Evolutionary conservation across 441 rosid genomes (phyloP), one percentile per base, ranked within the genome.

Genomic region (Euphorbia neoarborescens): DNA sequence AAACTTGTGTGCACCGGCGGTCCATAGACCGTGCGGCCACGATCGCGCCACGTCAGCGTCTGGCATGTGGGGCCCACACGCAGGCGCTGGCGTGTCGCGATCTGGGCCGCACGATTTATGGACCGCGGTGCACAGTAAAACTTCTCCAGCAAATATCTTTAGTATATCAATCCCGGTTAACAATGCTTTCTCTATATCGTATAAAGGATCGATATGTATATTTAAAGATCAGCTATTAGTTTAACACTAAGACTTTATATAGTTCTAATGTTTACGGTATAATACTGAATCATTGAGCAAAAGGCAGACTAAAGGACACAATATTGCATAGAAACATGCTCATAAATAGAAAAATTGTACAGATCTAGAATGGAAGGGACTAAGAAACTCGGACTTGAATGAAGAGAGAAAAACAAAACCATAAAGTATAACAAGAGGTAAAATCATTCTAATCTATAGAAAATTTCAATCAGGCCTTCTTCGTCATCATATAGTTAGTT

Each of bases 111-210:
- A n/a, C n/a, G n/a, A n/a, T n/a, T n/a, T n/a, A n/a, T n/a, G n/a
- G n/a, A n/a, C n/a, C n/a, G n/a, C n/a, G n/a, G n/a, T n/a, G n/a
- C n/a, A n/a, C n/a, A n/a, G n/a, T n/a, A n/a, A n/a, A n/a, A n/a
- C n/a, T n/a, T n/a, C n/a, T 88, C 69, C 87, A 84, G 65, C 88
- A 86, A 84, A 71, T 81, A 66, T 82, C 70, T 76, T n/a, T 82
- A 80, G 75, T 80, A 73, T 62, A 71, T 79, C 65, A 76, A 75
- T 48, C 65, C 83, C 20, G 66, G 62, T 65, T 85, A 73, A 79
- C n/a, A n/a, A n/a, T n/a, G n/a, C n/a, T n/a, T n/a, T n/a, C n/a
- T n/a, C n/a, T n/a, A n/a, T n/a, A n/a, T n/a, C n/a, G n/a, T n/a
- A n/a, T n/a, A n/a, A n/a, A n/a, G n/a, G n/a, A n/a, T n/a, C n/a